Percentiles rank a stretch among this genome's conserved stretches.
Evolutionary conservation across 192 early-diverging fungal genomes (phyloP).

Genomic region (Gigaspora rosea): DNA sequence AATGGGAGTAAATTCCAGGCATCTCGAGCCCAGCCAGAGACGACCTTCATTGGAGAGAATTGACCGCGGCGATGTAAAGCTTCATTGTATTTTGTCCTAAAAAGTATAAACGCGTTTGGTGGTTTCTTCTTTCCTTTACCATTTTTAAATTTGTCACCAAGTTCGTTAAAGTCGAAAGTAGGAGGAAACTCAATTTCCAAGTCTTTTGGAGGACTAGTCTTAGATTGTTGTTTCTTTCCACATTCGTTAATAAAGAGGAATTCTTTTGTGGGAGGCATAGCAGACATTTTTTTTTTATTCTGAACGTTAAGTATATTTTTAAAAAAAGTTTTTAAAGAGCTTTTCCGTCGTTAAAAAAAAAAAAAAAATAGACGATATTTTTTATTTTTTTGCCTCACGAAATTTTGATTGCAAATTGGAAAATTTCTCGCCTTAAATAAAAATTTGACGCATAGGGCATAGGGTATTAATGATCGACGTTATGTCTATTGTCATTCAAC

Average conservation of each 20-base stretch:
- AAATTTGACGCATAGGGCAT: too few relatives aligned
- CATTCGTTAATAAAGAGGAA: neutral
- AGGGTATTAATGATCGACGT: too few relatives aligned
- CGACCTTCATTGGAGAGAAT: neutral
- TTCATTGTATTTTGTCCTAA: neutral
- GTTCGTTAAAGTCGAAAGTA: neutral
- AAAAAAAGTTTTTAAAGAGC: too few relatives aligned
- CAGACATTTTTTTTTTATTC: neutral
- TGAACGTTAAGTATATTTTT: too few relatives aligned
- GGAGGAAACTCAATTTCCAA: conserved; percentile 1
- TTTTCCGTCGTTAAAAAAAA: too few relatives aligned
- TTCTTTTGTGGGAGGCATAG: neutral
- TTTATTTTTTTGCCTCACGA: too few relatives aligned
- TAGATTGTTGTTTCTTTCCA: neutral
- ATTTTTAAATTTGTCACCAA: neutral
- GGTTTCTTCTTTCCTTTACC: neutral
- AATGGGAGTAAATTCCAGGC: conserved; percentile 1
- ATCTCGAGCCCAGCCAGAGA: conserved; percentile 12
- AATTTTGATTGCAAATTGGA: too few relatives aligned
- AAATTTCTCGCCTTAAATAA: too few relatives aligned
- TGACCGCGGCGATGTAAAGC: conserved; percentile 7
- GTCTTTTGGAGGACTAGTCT: neutral
- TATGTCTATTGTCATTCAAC: too few relatives aligned
- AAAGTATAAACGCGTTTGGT: neutral
- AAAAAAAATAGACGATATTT: too few relatives aligned